phyloP scores from a whole-genome alignment of 768 basidiomycete genomes.

The Lentinula raphanica region DNA sequence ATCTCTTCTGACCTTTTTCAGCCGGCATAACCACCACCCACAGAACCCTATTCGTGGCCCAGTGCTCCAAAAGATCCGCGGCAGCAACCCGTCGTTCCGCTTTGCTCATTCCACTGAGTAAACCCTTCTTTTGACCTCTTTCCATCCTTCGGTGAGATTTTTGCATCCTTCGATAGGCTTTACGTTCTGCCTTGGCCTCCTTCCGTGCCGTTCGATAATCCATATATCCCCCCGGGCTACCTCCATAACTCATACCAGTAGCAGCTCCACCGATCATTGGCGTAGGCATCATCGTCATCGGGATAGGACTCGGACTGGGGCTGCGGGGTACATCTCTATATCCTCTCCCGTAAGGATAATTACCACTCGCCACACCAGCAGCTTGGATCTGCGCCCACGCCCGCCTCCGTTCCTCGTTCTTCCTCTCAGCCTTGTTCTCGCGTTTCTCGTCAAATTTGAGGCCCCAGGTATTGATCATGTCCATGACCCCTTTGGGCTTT shows the following conservation, averaged over 20 bases:
- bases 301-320: not conserved
- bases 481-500: constrained; percentile 19
- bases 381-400: constrained; percentile 9
- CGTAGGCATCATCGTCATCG: not conserved
- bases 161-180: not conserved
- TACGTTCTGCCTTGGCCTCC: not conserved
- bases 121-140: not conserved
- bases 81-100: constrained; percentile 12
- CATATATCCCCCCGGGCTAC: not conserved
- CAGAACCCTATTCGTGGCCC: constrained; percentile 13
- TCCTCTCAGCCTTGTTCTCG: constrained; percentile 14
- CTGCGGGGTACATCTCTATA: not conserved
- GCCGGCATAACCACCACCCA: constrained; percentile 21
- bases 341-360: not conserved
- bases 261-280: constrained; percentile 1
- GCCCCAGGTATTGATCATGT: constrained; percentile 16
- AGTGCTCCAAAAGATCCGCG: constrained; percentile 19
- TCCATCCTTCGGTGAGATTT: constrained; percentile 1
- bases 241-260: not conserved
- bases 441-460: constrained; percentile 16
- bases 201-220: not conserved
- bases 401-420: constrained; percentile 13
- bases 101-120: not conserved
- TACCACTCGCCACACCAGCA: not conserved
- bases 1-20: constrained; percentile 18